Evolutionary conservation across 1,284 basidiomycete species (phyloP), one percentile per base, ranked within the genome.

Genomic region (Puccinia brachypodii): DNA sequence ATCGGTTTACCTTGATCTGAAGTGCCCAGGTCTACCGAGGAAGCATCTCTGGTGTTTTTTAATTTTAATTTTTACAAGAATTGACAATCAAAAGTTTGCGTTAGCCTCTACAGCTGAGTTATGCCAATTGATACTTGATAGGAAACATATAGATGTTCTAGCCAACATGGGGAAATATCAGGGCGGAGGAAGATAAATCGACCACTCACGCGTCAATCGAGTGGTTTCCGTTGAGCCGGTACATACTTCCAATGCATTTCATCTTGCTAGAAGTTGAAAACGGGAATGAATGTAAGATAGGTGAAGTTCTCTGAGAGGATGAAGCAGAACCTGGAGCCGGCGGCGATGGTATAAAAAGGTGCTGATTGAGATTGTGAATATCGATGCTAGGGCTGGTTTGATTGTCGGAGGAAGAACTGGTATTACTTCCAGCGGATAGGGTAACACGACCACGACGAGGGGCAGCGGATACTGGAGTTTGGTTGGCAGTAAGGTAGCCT

Each of bases 1-100:
- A 64, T 64, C 16, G 36, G 62, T 64, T 64, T 64, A 64, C 62
- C 62, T 64, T 64, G 62, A 11, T 64, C 36, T 64, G 62, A 40
- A 22, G 36, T 14, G 33, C 33, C 62, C 36, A 31, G 7, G 62
- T 64, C 33, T 40, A 4, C 62, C 62, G 16, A 22, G 19, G 8
- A 40, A 64, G 62, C 33, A 38, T 13, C 62, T 19, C 62, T 62
- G 58, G 28, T 62, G 2, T 62, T 62, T 13, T 50, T 50, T 19
- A n/a, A n/a, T n/a, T n/a, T n/a, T n/a, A n/a, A n/a, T 62, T 33
- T 62, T 64, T 64, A 38, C 2, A 64, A 64, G 36, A 64, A 64
- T 38, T 19, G 13, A 64, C 16, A 36, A 64, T 38, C 62, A 64
- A 64, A 38, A 31, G 19, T 36, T 64, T 22, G 9, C 36, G 33